A percentile compares a stretch with the other conserved stretches of the same genome.
These are phyloP conservation scores for Penicillium fimorum DNA, from an alignment of 495 filamentous ascomycete species.

Conservation along the genomic window DNA sequence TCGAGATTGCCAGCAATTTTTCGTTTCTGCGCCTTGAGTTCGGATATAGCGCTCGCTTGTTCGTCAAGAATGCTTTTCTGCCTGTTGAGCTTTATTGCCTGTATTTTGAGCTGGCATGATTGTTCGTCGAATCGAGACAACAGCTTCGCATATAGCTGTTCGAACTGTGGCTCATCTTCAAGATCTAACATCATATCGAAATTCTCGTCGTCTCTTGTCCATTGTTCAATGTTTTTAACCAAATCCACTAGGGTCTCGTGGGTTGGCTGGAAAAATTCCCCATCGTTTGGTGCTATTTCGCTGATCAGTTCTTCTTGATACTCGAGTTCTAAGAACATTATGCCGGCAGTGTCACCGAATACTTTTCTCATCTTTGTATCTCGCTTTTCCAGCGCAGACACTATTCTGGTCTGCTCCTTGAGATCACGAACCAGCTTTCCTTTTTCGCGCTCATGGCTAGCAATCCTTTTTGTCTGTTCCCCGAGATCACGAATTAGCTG, in stretches of 20 bases:
- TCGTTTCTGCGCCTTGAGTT: neutral
- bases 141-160: neutral
- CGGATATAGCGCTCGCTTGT: neutral
- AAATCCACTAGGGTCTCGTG: neutral
- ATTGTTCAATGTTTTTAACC: neutral
- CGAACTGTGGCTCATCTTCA: neutral
- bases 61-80: neutral
- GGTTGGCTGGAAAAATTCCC: neutral
- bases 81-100: neutral
- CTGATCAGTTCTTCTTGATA: slow-evolving; percentile 2
- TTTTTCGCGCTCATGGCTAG: neutral
- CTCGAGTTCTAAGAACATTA: neutral
- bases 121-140: neutral
- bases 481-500: neutral
- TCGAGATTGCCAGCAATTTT: neutral
- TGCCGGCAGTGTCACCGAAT: neutral
- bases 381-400: neutral
- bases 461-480: neutral
- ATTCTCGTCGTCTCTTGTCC: neutral
- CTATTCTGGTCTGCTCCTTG: neutral
- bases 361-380: neutral
- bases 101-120: neutral
- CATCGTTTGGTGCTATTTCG: neutral
- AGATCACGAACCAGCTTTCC: neutral
- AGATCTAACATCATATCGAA: neutral